Conservation (phyloP, 306 rosid genomes). For the Canavalia gladiata region DNA sequence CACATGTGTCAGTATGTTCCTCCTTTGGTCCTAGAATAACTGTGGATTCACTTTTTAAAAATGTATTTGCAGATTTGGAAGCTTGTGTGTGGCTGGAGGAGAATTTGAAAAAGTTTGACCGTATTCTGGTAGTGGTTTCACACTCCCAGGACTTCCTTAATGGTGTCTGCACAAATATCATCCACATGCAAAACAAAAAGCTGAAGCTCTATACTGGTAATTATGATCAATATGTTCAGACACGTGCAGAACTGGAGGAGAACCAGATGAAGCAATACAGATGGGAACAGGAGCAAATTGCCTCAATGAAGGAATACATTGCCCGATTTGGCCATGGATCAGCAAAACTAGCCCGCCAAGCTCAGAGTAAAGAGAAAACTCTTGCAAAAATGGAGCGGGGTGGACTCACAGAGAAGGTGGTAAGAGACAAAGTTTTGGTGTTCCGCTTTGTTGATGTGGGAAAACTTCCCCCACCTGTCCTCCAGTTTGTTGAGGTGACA, state of each 20-base stretch:
- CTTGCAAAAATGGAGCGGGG: constrained; percentile 99
- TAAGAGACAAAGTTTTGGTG: constrained; percentile 79
- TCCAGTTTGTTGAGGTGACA: constrained; percentile 92
- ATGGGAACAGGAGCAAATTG: constrained; percentile 99
- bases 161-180: constrained; percentile 99
- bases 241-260: constrained; percentile 93
- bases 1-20: neutral
- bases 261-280: constrained; percentile 98
- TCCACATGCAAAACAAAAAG: constrained; percentile 92
- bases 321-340: constrained; percentile 99
- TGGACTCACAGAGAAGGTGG: constrained; percentile 94
- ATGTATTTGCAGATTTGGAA: constrained; percentile 77
- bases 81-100: constrained; percentile 99
- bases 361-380: constrained; percentile 98
- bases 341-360: constrained; percentile 98
- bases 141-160: constrained; percentile 98
- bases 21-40: neutral
- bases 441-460: constrained; percentile 97
- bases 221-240: constrained; percentile 94
- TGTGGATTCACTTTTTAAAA: neutral
- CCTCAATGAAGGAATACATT: constrained; percentile 94
- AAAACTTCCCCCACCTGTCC: constrained; percentile 98
- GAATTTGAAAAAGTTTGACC: constrained; percentile 87
- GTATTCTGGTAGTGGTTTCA: constrained; percentile 93
- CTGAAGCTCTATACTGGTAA: constrained; percentile 89